These are phyloP conservation scores for Venustampulla echinocandica DNA, from an alignment of 495 filamentous ascomycete species.

Conservation along the genomic window DNA sequence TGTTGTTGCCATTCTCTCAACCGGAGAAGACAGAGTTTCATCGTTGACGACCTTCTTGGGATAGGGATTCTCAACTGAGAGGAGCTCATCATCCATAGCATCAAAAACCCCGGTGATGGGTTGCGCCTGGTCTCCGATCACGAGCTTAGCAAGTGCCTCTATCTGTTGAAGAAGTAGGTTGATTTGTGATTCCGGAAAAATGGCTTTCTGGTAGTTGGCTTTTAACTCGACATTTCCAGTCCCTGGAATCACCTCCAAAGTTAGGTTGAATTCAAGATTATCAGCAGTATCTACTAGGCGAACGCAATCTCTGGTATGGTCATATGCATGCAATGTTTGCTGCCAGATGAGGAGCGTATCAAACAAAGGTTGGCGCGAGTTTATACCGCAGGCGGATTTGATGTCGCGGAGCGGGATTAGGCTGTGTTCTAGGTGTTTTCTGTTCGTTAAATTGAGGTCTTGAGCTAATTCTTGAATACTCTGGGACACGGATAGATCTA, in stretches of 20 bases:
- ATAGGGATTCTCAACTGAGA: slow-evolving; percentile 48
- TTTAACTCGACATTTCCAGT: slow-evolving; percentile 31
- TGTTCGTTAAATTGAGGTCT: slow-evolving; percentile 50
- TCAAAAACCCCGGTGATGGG: slow-evolving; percentile 21
- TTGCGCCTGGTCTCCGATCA: slow-evolving; percentile 33
- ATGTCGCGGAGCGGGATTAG: slow-evolving; percentile 57
- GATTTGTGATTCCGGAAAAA: slow-evolving; percentile 41
- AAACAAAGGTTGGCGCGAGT: slow-evolving; percentile 45
- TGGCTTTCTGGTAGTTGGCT: slow-evolving; percentile 42
- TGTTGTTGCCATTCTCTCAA: slow-evolving; percentile 43
- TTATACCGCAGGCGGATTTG: slow-evolving; percentile 43
- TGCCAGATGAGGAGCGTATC: slow-evolving; percentile 74
- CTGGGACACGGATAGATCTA: slow-evolving; percentile 36
- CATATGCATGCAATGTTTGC: slow-evolving; percentile 45
- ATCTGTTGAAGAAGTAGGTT: slow-evolving; percentile 49
- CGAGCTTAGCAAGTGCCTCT: slow-evolving; percentile 36
- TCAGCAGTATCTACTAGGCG: slow-evolving; percentile 47
- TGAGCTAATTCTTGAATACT: slow-evolving; percentile 49
- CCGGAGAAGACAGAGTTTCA: slow-evolving; percentile 36
- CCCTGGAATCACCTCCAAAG: slow-evolving; percentile 60
- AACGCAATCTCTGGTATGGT: slow-evolving; percentile 27
- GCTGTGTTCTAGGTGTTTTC: slow-evolving; percentile 49
- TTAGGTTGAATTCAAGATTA: slow-evolving; percentile 61
- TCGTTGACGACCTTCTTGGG: slow-evolving; percentile 20
- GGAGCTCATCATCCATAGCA: slow-evolving; percentile 28